These are phyloP conservation scores for Cephalotrichum gorgonifer DNA, from an alignment of 2,329 filamentous ascomycete species.

Conservation along the genomic window DNA sequence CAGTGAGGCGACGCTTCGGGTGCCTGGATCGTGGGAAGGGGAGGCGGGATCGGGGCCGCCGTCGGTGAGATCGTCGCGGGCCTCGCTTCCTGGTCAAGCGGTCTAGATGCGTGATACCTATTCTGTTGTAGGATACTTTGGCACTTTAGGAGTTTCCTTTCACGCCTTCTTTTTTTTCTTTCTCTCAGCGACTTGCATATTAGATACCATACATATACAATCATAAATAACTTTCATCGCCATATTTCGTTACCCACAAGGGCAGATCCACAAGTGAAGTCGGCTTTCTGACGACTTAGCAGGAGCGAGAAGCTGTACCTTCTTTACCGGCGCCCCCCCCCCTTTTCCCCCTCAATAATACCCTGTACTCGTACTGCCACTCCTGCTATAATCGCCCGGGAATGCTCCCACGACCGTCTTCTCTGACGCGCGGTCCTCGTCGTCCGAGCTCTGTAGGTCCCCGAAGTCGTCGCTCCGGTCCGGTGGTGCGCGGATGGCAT, in stretches of 20 bases:
- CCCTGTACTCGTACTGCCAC: slow-evolving; percentile 4
- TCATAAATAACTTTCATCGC: too few species aligned
- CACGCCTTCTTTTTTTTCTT: too few species aligned
- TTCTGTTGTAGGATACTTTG: too few species aligned
- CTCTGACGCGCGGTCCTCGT: slow-evolving; percentile 18
- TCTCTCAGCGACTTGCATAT: too few species aligned
- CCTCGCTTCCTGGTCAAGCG: too few species aligned
- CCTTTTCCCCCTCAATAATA: slow-evolving; percentile 11
- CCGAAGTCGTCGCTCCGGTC: slow-evolving; percentile 27
- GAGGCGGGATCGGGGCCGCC: neutral
- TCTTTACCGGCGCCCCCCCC: neutral
- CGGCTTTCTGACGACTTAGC: neutral
- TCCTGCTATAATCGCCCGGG: neutral
- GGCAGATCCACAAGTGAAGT: too few species aligned
- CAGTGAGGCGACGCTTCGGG: neutral
- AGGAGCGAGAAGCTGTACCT: neutral
- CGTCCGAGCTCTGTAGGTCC: slow-evolving; percentile 31
- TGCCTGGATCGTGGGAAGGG: neutral
- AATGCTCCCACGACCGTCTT: neutral
- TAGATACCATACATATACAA: too few species aligned
- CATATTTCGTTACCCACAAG: too few species aligned
- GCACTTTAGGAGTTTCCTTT: too few species aligned
- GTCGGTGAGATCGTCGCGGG: too few species aligned
- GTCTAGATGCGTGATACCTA: too few species aligned
- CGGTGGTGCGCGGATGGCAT: slow-evolving; percentile 46